phyloP scores from a whole-genome alignment of 306 rosid species.

The Urtica urens region DNA sequence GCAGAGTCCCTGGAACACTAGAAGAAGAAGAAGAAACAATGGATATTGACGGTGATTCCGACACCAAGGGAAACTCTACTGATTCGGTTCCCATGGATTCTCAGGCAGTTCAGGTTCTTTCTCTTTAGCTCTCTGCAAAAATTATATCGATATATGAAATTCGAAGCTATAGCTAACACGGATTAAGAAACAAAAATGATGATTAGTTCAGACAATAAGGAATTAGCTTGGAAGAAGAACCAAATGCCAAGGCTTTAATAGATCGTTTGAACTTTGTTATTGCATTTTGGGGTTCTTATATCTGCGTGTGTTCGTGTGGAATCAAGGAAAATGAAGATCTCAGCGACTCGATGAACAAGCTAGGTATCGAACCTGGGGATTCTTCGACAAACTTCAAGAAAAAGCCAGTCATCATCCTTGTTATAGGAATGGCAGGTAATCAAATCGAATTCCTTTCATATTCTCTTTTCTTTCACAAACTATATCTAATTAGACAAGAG shows the following conservation, averaged over 20 bases:
- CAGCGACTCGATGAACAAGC: slow-evolving; percentile 41
- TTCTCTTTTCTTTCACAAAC: no score
- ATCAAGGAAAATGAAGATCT: slow-evolving; percentile 50
- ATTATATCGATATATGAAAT: neutral
- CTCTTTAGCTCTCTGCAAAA: neutral
- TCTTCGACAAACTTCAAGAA: slow-evolving; percentile 36
- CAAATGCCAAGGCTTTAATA: neutral
- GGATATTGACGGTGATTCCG: slow-evolving; percentile 37
- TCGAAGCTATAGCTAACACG: neutral
- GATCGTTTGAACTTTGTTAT: neutral
- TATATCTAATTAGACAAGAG: no score
- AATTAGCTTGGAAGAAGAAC: neutral
- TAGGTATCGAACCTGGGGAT: slow-evolving; percentile 41
- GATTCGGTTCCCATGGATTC: slow-evolving; percentile 39
- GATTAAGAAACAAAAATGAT: neutral
- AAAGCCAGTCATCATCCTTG: slow-evolving; percentile 76
- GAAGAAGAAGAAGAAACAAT: slow-evolving; percentile 23
- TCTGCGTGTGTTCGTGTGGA: slow-evolving; percentile 17
- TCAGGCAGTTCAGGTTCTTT: slow-evolving; percentile 24
- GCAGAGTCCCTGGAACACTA: no score
- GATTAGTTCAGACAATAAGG: neutral
- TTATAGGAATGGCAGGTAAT: slow-evolving; percentile 87
- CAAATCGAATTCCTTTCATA: neutral
- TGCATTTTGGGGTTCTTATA: slow-evolving; percentile 3
- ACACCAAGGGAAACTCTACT: slow-evolving; percentile 7